Percentiles rank a stretch among this genome's conserved stretches.
phyloP scores from a whole-genome alignment of 2,329 filamentous ascomycete species.

The Penicillium sp. region DNA sequence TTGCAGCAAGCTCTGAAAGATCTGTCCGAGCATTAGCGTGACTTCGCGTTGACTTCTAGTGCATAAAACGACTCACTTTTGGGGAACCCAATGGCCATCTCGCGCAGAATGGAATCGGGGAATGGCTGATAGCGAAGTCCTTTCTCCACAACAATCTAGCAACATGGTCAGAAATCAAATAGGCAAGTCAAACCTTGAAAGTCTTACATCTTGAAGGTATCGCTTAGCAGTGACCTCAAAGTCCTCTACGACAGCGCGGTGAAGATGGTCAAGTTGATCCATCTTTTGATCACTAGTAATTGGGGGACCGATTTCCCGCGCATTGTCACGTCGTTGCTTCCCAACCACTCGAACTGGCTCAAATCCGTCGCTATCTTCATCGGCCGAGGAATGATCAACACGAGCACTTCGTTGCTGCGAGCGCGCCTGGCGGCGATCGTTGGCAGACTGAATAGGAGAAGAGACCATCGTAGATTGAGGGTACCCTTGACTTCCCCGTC shows the following conservation, averaged over 20 bases:
- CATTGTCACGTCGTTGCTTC: slow-evolving; percentile 25
- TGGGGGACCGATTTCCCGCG: slow-evolving; percentile 41
- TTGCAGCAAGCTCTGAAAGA: slow-evolving; percentile 37
- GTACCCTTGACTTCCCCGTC: slow-evolving; percentile 43
- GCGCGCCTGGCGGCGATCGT: slow-evolving; percentile 35
- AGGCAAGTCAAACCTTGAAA: too few relatives aligned
- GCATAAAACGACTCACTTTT: slow-evolving; percentile 29
- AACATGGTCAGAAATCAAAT: slow-evolving; percentile 4
- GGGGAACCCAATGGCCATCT: slow-evolving; percentile 50
- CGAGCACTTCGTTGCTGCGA: slow-evolving; percentile 23
- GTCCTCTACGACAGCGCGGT: slow-evolving; percentile 47
- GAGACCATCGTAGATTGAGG: slow-evolving; percentile 67
- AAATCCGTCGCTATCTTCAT: slow-evolving; percentile 45
- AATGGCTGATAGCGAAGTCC: slow-evolving; percentile 47
- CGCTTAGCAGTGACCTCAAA: slow-evolving; percentile 47
- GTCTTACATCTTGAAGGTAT: slow-evolving; percentile 40
- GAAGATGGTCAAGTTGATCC: slow-evolving; percentile 42
- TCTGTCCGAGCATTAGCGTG: slow-evolving; percentile 26
- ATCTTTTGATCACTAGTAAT: slow-evolving; percentile 47
- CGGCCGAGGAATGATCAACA: slow-evolving; percentile 30
- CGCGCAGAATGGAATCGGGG: slow-evolving; percentile 46
- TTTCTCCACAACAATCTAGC: slow-evolving; percentile 44
- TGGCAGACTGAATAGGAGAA: slow-evolving; percentile 56
- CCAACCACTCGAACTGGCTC: slow-evolving; percentile 40
- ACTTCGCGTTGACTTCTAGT: not conserved